These are phyloP conservation scores for Cladosporium cucumerinum DNA, from an alignment of 2,329 filamentous ascomycete genomes.

Conservation along the genomic window DNA sequence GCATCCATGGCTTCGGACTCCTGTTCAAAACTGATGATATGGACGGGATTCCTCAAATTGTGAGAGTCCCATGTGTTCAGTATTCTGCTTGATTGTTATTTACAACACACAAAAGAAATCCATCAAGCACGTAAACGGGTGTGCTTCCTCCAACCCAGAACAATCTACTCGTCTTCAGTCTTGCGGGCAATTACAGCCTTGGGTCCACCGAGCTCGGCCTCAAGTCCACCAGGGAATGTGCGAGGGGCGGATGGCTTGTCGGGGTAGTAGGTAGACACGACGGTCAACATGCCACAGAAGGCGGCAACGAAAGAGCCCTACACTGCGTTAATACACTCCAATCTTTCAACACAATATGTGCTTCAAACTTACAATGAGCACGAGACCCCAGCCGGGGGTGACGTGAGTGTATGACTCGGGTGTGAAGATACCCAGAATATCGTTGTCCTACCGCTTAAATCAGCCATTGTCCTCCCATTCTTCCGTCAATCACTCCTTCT, in stretches of 20 bases:
- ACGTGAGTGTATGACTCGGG: slow-evolving; percentile 86
- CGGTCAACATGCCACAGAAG: slow-evolving; percentile 37
- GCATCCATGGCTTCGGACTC: not conserved
- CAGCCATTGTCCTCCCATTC: slow-evolving; percentile 7
- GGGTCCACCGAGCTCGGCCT: slow-evolving; percentile 48
- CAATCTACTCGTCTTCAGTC: slow-evolving; percentile 21
- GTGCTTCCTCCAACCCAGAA: not conserved
- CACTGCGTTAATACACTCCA: not conserved
- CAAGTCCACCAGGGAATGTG: slow-evolving; percentile 47
- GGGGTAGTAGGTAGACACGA: slow-evolving; percentile 42
- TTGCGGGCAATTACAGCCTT: slow-evolving; percentile 35
- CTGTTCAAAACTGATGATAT: not conserved
- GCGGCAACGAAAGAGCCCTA: slow-evolving; percentile 41
- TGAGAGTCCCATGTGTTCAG: not conserved
- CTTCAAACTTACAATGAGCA: slow-evolving; percentile 43
- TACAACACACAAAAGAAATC: slow-evolving; percentile 16
- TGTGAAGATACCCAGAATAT: slow-evolving; percentile 84
- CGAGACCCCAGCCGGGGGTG: slow-evolving; percentile 66
- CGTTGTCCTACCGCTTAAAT: slow-evolving; percentile 61
- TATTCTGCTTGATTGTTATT: slow-evolving; percentile 13
- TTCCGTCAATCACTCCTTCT: not conserved
- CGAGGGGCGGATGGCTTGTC: slow-evolving; percentile 46
- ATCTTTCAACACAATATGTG: not conserved
- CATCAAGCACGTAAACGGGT: not conserved
- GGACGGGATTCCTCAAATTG: not conserved